Evolutionary conservation across 2,329 filamentous ascomycete genomes (phyloP), one percentile per base, ranked within the genome.

Genomic region (Albifimbria verrucaria): DNA sequence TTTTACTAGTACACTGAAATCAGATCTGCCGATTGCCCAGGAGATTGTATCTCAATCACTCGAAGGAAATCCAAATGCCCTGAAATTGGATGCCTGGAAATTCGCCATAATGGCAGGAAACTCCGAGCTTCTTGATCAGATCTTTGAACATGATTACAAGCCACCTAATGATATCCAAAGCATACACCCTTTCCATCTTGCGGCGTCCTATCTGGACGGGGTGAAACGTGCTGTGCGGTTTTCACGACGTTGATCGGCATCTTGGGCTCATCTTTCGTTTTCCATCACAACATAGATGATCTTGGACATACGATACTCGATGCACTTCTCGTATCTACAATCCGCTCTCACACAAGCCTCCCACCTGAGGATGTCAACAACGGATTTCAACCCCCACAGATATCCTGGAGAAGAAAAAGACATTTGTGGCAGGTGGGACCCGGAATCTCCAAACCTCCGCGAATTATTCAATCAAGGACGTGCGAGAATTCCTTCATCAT

Each of bases 391-490:
- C 44, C 46, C 2, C n/a, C 22, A 0, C 49, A 21, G 1, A 47
- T 58, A 55, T 25, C 53, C 57, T 1, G 55, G 55, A 1, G 55
- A 58, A 39, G 53, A 58, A n/a, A 48, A 48, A 2, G 57, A 58
- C 6, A 54, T 57, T 2, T 58, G 57, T 4, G 55, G 57, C 0
- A 52, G 57, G 42, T 58, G 57, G 57, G 53, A 58, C 20, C 46
- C 24, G 2, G 41, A 48, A 0, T 43, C 15, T 1, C 7, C 49
- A 0, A 12, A 7, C 1, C 22, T 58, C 2, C 47, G 47, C 0
- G 20, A 48, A 3, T 47, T 57, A 1, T 55, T 57, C 17, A 23
- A 28, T 0, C 17, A 52, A 2, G 57, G 57, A 10, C 50, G 44
- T 28, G 32, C 49, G 9, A 18, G 57, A 0, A 51, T 57, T 2